Evolutionary conservation across 2,329 filamentous ascomycete species (phyloP).

Genomic region (Alternaria burnsii): DNA sequence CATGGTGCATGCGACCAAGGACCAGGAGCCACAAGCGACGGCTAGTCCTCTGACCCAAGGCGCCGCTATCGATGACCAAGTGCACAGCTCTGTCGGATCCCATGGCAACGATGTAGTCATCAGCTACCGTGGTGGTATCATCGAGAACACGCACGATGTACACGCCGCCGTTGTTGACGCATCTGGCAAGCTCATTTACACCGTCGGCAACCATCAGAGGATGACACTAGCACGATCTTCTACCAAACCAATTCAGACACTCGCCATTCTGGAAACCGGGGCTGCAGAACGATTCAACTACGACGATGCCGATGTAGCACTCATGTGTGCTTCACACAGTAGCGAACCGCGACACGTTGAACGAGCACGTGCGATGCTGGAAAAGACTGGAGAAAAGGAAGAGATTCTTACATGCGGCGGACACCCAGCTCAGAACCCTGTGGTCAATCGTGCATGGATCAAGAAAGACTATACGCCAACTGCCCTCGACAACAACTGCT

Average conservation of each 20-base stretch:
- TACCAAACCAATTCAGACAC: not conserved
- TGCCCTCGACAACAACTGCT: slow-evolving; percentile 57
- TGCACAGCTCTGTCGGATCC: accelerated
- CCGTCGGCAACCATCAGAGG: not conserved
- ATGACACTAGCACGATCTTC: slow-evolving; percentile 1
- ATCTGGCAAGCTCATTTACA: not conserved
- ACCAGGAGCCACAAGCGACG: not conserved
- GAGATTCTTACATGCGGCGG: not conserved
- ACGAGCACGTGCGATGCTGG: not conserved
- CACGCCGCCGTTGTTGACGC: not conserved
- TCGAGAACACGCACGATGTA: slow-evolving; percentile 1
- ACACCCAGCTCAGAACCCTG: not conserved
- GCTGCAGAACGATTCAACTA: not conserved
- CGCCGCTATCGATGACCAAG: accelerated
- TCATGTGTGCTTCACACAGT: slow-evolving; percentile 6
- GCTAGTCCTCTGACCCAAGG: not conserved
- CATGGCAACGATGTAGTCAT: not conserved
- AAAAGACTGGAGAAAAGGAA: not conserved
- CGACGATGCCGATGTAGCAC: slow-evolving; percentile 2
- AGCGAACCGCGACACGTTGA: slow-evolving; percentile 2
- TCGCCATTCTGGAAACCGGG: not conserved
- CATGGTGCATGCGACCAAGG: not conserved
- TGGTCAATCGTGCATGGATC: slow-evolving; percentile 54
- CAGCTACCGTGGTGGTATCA: not conserved
- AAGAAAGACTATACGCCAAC: slow-evolving; percentile 51